Percentiles rank a stretch among this genome's conserved stretches.
Evolutionary conservation across 169 alveolate species (phyloP).

Genomic region (Eimeria zaria): DNA sequence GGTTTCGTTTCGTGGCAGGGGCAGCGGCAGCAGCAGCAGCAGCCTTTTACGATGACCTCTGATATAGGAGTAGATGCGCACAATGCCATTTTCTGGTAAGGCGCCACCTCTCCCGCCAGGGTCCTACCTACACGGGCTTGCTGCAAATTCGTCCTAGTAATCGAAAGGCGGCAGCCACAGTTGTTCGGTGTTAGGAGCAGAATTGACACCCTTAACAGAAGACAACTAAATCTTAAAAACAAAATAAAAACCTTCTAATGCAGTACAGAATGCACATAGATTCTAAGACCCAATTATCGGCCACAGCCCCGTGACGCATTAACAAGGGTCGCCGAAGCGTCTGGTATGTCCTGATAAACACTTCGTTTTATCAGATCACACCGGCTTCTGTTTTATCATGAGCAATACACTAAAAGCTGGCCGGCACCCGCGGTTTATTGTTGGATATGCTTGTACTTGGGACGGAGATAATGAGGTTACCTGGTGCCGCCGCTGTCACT

Average conservation of each 20-base stretch:
- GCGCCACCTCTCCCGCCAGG: background rate
- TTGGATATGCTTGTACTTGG: background rate
- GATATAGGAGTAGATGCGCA: conserved; percentile 3
- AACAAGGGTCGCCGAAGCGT: background rate
- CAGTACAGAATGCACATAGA: background rate
- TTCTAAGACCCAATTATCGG: background rate
- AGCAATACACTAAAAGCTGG: background rate
- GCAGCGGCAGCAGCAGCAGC: conserved; percentile 69
- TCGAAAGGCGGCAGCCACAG: background rate
- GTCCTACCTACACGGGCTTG: background rate
- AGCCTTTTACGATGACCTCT: background rate
- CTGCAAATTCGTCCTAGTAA: background rate
- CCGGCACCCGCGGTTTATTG: background rate
- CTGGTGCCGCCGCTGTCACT: background rate
- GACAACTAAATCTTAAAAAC: background rate
- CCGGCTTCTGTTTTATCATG: background rate
- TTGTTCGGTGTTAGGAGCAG: background rate
- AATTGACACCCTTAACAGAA: background rate
- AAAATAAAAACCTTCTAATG: background rate
- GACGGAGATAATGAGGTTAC: background rate
- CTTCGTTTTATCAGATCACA: background rate
- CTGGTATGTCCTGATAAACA: background rate
- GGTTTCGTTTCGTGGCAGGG: background rate
- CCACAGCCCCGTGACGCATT: background rate
- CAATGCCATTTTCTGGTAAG: conserved; percentile 17